phyloP scores from a whole-genome alignment of 352 stramenopile species.

The Phytophthora fragariaefolia region DNA sequence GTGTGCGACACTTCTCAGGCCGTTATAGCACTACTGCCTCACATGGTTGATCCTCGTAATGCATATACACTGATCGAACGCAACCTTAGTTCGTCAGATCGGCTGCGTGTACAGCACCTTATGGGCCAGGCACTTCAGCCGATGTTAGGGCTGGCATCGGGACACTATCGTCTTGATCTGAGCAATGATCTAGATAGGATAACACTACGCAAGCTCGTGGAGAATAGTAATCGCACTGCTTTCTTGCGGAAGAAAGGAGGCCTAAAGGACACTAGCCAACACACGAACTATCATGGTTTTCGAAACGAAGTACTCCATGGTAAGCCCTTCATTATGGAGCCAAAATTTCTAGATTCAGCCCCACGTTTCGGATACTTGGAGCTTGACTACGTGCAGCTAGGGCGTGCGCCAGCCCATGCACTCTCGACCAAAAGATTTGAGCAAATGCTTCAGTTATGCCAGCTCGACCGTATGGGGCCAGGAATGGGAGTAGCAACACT shows the following conservation, averaged over 20 bases:
- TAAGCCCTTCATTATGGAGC: constrained; percentile 61
- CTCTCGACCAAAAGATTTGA: constrained; percentile 72
- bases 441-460: constrained; percentile 66
- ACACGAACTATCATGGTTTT: constrained; percentile 78
- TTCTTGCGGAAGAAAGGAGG: constrained; percentile 74
- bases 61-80: constrained; percentile 68
- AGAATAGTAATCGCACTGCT: constrained; percentile 79
- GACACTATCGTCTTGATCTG: constrained; percentile 77
- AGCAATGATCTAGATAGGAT: constrained; percentile 69
- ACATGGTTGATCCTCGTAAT: constrained; percentile 77
- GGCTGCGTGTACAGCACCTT: constrained; percentile 70
- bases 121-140: constrained; percentile 66
- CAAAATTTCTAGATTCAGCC: constrained; percentile 66
- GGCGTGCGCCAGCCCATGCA: constrained; percentile 36
- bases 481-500: constrained; percentile 35
- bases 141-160: constrained; percentile 65
- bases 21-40: constrained; percentile 66
- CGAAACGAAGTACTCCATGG: constrained; percentile 78
- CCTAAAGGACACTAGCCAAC: constrained; percentile 77
- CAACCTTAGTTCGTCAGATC: constrained; percentile 58
- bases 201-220: constrained; percentile 74
- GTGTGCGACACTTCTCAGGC: constrained; percentile 70
- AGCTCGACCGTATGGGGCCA: constrained; percentile 57
- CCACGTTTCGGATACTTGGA: constrained; percentile 77
- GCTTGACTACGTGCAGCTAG: constrained; percentile 79